Percentiles rank a stretch among this genome's conserved stretches.
phyloP scores from a whole-genome alignment of 164 flowering plant species.

The Pachysandra terminalis region DNA sequence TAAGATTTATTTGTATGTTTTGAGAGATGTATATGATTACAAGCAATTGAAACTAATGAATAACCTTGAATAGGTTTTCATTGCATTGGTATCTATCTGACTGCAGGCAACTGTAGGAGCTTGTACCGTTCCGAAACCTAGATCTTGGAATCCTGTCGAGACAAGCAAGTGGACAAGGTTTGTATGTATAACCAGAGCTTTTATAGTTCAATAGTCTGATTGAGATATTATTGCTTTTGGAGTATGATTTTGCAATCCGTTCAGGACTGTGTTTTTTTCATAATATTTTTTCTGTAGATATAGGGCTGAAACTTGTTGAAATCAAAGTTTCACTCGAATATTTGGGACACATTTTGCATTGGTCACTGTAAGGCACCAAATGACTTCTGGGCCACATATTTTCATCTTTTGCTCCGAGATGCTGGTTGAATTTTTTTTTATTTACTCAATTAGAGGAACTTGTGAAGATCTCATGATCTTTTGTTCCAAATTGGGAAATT shows the following conservation, averaged over 20 bases:
- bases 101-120: constrained; percentile 93
- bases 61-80: constrained; percentile 3
- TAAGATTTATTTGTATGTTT: background rate
- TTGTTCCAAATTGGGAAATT: too few relatives aligned
- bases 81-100: constrained; percentile 5
- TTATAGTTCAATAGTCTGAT: background rate
- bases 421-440: too few relatives aligned
- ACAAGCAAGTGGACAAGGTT: constrained; percentile 97
- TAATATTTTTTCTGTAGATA: too few relatives aligned
- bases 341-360: too few relatives aligned
- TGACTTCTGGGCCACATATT: too few relatives aligned
- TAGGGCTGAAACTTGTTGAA: too few relatives aligned
- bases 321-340: too few relatives aligned
- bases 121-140: constrained; percentile 84
- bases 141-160: constrained; percentile 89
- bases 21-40: background rate
- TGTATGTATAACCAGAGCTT: constrained; percentile 7
- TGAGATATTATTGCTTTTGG: background rate
- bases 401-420: too few relatives aligned
- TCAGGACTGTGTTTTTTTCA: background rate
- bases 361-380: too few relatives aligned
- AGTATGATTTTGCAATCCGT: background rate
- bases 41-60: background rate
- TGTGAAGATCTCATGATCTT: background rate
- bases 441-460: too few relatives aligned